Base-by-base conservation (phyloP, 192 early-diverging fungal species). In the Coemansia sp. region DNA sequence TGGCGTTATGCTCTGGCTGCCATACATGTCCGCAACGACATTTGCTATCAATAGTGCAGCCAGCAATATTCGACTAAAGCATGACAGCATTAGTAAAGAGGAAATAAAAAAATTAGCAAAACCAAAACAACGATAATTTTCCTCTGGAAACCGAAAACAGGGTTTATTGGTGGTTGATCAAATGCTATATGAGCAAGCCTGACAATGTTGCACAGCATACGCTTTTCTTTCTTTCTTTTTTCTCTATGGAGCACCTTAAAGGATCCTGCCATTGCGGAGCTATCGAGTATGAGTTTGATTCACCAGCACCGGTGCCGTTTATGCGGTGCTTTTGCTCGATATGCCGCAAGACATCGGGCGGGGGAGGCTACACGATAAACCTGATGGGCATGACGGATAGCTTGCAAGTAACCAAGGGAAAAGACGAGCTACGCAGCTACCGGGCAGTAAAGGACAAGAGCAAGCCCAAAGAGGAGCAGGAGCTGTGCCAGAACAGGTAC, bases 231-330 rank as follows among this genome's bases (percentile, higher is more conserved):
- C 4, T 26, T 26, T 26, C 23, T 26, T 3, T 26, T 26, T 26
- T 26, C 4, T 26, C 4, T 26, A 67, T 81, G 67, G 62, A 71
- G 71, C 71, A 82, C 31, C 59, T 87, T 20, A 43, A 80, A 49
- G 85, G 83, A 9, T 83, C 83, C 11, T 87, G 85, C 56, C 83
- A 87, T 55, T 87, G 85, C 53, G 83, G 71, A 38, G 79, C 74
- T 26, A 68, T 82, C 6, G 54, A 57, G 26, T 87, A 85, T 47
- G 76, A 58, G 53, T 79, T 82, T 11, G 57, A 54, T 2, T 78
- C 72, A 42, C 32, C 71, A 16, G 78, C 82, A 17, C 79, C 83
- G 0, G 79, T 79, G 5, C 85, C 85, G 3, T 83, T 76, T 48
- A 77, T 79, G 74, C 66, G 62, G 6, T 86, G 84, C 59, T 82